Conservation (phyloP, 768 basidiomycete species). For the Trametopsis cervina region DNA sequence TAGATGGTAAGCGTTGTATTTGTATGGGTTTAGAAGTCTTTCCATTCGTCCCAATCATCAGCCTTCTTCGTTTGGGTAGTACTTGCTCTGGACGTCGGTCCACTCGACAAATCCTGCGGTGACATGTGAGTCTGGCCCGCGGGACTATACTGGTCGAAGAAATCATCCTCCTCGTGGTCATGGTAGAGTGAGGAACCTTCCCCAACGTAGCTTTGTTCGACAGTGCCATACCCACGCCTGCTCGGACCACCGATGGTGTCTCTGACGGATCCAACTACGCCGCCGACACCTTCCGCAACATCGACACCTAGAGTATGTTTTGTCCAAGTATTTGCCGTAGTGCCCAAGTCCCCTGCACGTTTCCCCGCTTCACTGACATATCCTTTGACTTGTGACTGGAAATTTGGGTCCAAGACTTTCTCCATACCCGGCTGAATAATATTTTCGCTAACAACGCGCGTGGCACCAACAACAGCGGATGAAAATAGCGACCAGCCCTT, state of each 20-base stretch:
- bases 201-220: constrained; percentile 36
- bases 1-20: background rate
- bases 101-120: constrained; percentile 11
- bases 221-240: constrained; percentile 29
- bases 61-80: constrained; percentile 24
- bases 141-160: constrained; percentile 43
- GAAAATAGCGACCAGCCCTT: constrained; percentile 98
- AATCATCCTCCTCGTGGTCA: constrained; percentile 51
- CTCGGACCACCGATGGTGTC: constrained; percentile 51
- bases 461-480: constrained; percentile 73
- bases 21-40: constrained; percentile 32
- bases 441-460: constrained; percentile 71
- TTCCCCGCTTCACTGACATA: constrained; percentile 67
- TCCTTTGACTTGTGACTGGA: constrained; percentile 68
- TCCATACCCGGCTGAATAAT: constrained; percentile 90
- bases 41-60: constrained; percentile 44
- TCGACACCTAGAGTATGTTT: constrained; percentile 78
- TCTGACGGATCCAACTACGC: constrained; percentile 57
- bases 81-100: constrained; percentile 5
- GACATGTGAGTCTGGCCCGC: background rate
- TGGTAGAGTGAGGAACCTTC: constrained; percentile 59
- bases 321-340: constrained; percentile 69
- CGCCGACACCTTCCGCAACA: constrained; percentile 70
- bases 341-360: constrained; percentile 54
- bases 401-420: constrained; percentile 69